Conservation (phyloP, 2,329 filamentous ascomycete genomes). For the Ophiocordyceps camponoti-saundersi region DNA sequence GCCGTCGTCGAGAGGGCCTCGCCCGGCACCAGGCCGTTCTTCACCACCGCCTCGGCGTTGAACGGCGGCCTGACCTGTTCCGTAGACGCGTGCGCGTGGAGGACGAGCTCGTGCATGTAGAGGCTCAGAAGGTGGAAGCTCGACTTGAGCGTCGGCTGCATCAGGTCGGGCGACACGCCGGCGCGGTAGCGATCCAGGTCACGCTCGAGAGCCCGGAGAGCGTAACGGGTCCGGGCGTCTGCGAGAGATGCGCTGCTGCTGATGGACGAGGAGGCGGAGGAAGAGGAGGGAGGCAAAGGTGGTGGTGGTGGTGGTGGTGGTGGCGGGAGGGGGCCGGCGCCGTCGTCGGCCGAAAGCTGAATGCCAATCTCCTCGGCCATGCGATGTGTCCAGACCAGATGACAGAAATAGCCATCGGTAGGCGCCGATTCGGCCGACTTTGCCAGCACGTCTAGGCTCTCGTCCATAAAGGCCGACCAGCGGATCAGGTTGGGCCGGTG, state of each 20-base stretch:
- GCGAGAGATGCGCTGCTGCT: conserved; percentile 34
- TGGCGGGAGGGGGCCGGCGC: not conserved
- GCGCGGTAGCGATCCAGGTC: conserved; percentile 43
- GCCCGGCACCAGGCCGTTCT: conserved; percentile 22
- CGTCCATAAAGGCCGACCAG: conserved; percentile 43
- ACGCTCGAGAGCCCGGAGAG: conserved; percentile 46
- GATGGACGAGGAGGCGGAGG: conserved; percentile 15
- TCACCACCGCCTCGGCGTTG: conserved; percentile 24
- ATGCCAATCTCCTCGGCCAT: conserved; percentile 52
- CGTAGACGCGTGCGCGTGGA: conserved; percentile 43
- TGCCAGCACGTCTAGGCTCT: conserved; percentile 38
- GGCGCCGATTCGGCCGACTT: conserved; percentile 35
- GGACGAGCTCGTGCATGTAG: conserved; percentile 60
- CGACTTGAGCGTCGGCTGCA: conserved; percentile 41
- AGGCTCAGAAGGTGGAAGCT: conserved; percentile 49
- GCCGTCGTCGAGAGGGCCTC: conserved; percentile 17
- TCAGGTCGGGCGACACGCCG: conserved; percentile 32
- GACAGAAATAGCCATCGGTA: conserved; percentile 39
- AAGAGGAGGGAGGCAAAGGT: not conserved
- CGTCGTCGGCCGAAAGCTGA: conserved; percentile 51
- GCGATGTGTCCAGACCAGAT: conserved; percentile 40
- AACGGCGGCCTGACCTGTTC: conserved; percentile 35
- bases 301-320: too few relatives aligned
- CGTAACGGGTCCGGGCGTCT: conserved; percentile 46
- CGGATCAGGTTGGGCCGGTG: conserved; percentile 43